These are phyloP conservation scores for Scheffersomyces titani DNA, from an alignment of 1,139 yeast species.

Conservation along the genomic window DNA sequence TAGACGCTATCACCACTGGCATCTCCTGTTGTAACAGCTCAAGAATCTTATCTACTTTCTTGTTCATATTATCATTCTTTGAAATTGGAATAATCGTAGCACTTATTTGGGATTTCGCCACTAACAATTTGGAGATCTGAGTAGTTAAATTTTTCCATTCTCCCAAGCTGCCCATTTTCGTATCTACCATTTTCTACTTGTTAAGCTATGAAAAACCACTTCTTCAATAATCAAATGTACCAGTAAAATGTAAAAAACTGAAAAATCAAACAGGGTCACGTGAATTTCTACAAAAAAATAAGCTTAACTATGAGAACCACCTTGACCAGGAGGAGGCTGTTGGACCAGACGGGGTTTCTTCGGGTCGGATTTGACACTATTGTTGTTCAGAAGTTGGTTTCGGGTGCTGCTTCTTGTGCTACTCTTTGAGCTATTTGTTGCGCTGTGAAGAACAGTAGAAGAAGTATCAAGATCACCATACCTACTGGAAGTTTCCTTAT, in stretches of 20 bases:
- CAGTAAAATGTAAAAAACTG: background rate
- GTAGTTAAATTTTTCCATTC: background rate
- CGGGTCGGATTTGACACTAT: background rate
- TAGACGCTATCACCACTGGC: constrained; percentile 16
- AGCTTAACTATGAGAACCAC: background rate
- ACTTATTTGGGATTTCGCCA: background rate
- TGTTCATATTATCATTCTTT: constrained; percentile 29
- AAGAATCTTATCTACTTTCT: constrained; percentile 17
- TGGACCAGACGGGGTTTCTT: background rate
- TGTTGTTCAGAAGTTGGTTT: background rate
- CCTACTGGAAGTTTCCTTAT: constrained; percentile 20
- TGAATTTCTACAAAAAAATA: background rate
- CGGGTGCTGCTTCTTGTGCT: constrained; percentile 3
- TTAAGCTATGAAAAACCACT: background rate
- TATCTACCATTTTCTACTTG: background rate
- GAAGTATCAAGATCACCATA: constrained; percentile 32
- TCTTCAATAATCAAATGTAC: background rate
- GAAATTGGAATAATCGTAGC: constrained; percentile 15
- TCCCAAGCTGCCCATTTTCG: background rate
- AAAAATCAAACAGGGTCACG: background rate
- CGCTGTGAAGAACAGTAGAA: constrained; percentile 18
- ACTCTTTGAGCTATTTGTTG: constrained; percentile 7
- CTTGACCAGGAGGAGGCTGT: background rate
- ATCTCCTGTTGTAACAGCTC: constrained; percentile 7
- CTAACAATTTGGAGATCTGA: background rate